Percentiles rank a stretch among this genome's conserved stretches.
Conservation (phyloP, 2,329 filamentous ascomycete genomes). For the Talaromyces islandicus region DNA sequence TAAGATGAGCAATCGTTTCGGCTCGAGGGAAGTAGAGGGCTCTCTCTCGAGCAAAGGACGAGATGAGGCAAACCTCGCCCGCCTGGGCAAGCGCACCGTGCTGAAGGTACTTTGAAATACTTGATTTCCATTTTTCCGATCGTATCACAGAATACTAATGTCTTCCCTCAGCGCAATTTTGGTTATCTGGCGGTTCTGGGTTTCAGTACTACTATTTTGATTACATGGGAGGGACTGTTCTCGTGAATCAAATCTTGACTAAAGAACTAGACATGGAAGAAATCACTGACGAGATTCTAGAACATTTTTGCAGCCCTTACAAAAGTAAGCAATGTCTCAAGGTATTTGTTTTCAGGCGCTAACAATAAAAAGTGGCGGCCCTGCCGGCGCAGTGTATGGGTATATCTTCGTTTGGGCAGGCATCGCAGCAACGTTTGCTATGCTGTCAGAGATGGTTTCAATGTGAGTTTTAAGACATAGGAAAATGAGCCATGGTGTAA, state of each 20-base stretch:
- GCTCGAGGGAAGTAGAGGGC: conserved; percentile 1
- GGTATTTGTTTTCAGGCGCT: neutral
- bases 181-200: conserved; percentile 6
- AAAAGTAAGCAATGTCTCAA: neutral
- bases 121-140: neutral
- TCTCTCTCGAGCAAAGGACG: conserved; percentile 15
- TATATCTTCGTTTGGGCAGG: conserved; percentile 6
- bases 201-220: conserved; percentile 7
- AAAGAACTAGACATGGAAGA: neutral
- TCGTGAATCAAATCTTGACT: neutral
- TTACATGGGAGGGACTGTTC: conserved; percentile 6
- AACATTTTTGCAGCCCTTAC: neutral
- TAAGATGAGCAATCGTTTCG: neutral
- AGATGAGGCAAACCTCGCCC: conserved; percentile 42
- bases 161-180: conserved; percentile 1
- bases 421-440: conserved; percentile 3
- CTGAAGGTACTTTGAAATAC: conserved; percentile 28
- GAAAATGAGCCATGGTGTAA: neutral
- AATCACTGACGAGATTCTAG: neutral
- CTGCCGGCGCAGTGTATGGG: conserved; percentile 6
- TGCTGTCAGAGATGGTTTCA: conserved; percentile 6
- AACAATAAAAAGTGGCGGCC: conserved; percentile 3
- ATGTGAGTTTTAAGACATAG: neutral
- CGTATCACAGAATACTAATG: neutral
- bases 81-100: conserved; percentile 47